These are phyloP conservation scores for Sclerotinia trifoliorum DNA, from an alignment of 2,329 filamentous ascomycete species.

Conservation along the genomic window DNA sequence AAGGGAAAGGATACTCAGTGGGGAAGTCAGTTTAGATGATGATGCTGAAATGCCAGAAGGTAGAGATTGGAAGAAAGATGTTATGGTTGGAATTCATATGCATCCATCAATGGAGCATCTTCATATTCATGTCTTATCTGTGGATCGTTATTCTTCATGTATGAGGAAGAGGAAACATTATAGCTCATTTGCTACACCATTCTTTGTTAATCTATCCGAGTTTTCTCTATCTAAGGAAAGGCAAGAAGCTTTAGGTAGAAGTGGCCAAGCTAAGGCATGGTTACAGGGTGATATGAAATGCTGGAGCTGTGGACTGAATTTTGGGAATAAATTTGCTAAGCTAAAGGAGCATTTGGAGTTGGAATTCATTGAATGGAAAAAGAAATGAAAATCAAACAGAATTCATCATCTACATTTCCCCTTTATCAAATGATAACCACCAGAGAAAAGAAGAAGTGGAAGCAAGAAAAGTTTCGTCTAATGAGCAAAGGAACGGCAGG, in stretches of 20 bases:
- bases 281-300: slow-evolving; percentile 67
- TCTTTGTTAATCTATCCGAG: slow-evolving; percentile 74
- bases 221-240: slow-evolving; percentile 67
- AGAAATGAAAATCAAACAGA: slow-evolving; percentile 45
- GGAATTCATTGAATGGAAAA: slow-evolving; percentile 77
- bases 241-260: slow-evolving; percentile 39
- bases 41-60: slow-evolving; percentile 59
- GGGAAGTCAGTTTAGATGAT: slow-evolving; percentile 51
- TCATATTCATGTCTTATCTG: slow-evolving; percentile 83
- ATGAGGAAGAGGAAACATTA: slow-evolving; percentile 86
- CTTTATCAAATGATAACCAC: background rate
- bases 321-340: slow-evolving; percentile 69
- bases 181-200: slow-evolving; percentile 83
- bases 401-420: background rate
- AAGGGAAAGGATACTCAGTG: slow-evolving; percentile 64
- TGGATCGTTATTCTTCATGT: slow-evolving; percentile 70
- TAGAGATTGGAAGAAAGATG: slow-evolving; percentile 73
- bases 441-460: no score
- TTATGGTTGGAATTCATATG: slow-evolving; percentile 79
- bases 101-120: slow-evolving; percentile 89
- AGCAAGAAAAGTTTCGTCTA: background rate
- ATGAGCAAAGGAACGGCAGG: background rate
- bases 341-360: slow-evolving; percentile 72
- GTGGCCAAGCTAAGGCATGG: slow-evolving; percentile 51
- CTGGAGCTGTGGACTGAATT: slow-evolving; percentile 78